Evolutionary conservation across 2,329 filamentous ascomycete species (phyloP).

Genomic region (Verticillium nonalfalfae): DNA sequence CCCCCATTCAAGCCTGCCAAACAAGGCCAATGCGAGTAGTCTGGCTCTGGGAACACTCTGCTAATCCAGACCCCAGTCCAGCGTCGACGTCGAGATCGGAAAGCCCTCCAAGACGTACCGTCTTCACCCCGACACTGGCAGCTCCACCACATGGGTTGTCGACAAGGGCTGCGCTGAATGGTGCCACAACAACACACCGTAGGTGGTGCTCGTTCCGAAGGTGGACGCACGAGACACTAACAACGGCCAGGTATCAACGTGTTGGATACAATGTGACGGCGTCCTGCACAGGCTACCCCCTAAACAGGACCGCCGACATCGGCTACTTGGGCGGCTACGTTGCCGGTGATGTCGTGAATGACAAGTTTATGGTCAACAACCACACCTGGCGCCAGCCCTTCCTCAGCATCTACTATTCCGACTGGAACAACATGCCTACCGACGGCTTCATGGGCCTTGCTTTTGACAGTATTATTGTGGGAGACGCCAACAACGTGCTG

Average conservation of each 20-base stretch:
- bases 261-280: conserved; percentile 17
- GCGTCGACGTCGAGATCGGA: conserved; percentile 14
- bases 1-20: accelerated
- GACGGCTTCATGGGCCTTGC: conserved; percentile 28
- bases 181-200: conserved; percentile 8
- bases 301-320: conserved; percentile 9
- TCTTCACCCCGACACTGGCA: conserved; percentile 27
- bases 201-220: neutral
- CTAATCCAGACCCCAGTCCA: neutral
- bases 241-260: conserved; percentile 14
- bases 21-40: neutral
- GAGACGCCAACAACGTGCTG: conserved; percentile 20
- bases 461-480: conserved; percentile 23
- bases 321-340: conserved; percentile 22
- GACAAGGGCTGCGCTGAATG: conserved; percentile 14
- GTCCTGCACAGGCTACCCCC: conserved; percentile 17
- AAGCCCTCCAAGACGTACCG: conserved; percentile 19
- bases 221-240: neutral
- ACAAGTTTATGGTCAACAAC: conserved; percentile 15
- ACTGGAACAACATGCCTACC: conserved; percentile 19
- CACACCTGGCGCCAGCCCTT: conserved; percentile 20
- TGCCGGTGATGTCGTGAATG: conserved; percentile 17
- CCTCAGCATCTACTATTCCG: conserved; percentile 20
- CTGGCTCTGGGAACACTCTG: neutral
- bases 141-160: conserved; percentile 23